Base-by-base conservation (phyloP, 2,329 filamentous ascomycete genomes). In the Exophiala spinifera region DNA sequence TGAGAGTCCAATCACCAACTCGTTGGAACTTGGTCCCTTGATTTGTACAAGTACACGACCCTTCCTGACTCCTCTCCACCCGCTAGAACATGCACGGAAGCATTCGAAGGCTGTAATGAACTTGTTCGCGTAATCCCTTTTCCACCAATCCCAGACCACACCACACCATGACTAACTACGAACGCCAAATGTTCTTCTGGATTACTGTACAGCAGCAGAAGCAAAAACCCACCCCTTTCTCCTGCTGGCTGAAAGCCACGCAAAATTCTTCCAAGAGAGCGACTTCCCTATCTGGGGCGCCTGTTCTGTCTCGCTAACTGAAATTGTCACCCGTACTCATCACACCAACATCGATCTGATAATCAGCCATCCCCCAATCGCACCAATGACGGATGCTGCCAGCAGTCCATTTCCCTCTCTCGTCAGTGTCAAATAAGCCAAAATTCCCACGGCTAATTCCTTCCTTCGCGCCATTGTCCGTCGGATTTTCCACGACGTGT, bases 401-500 rank as follows among this genome's bases (percentile, higher is more conserved):
- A 76, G 50, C 46, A 77, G 51, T 5, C 66, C 68, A 50, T 73
- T 74, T 3, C 75, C 76, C 64, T 77, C 73, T 70, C 74, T 72
- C 13, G 76, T 78, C 63, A 73, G 60, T 15, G 64, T 72, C 23
- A 86, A 65, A 65, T 84, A 84, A 10, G 81, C 78, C 15, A 76
- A 62, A 40, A 79, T 69, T 10, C 86, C 86, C 2, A 86, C 79
- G 19, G 80, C 63, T 21, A 86, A 42, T 66, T 88, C 86, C 60
- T 79, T 78, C 39, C 70, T 73, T 51, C 83, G 76, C 7, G 84
- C 85, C 40, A 70, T 69, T 19, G 74, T 74, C 55, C 82, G 72
- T 61, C 76, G 75, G 28, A 70, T 64, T 63, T 73, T 76, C 84
- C 83, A 88, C 34, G 77, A 67, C 3, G 76, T 72, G 61, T 83